Evolutionary conservation across 805 yeast species (phyloP).

Genomic region (Starmerella floris): DNA sequence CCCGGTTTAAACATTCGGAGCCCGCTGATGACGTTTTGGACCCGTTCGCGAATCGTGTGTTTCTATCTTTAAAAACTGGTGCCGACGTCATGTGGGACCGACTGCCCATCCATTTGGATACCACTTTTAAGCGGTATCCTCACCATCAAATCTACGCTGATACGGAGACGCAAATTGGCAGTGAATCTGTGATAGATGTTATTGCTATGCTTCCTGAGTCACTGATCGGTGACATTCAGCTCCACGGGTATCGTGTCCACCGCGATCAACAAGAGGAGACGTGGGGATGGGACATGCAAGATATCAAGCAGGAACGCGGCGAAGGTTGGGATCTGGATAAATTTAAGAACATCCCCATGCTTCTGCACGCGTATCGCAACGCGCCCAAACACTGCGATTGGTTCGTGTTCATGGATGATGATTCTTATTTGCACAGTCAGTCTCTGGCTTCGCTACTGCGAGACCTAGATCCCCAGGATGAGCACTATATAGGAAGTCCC

Average conservation of each 20-base stretch:
- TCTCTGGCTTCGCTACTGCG: slow-evolving; percentile 22
- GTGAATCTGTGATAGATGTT: slow-evolving; percentile 27
- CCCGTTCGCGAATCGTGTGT: slow-evolving; percentile 17
- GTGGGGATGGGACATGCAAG: slow-evolving; percentile 15
- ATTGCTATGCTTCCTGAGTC: slow-evolving; percentile 22
- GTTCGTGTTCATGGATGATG: slow-evolving; percentile 31
- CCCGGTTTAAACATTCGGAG: neutral
- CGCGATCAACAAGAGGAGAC: slow-evolving; percentile 16
- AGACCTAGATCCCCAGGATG: slow-evolving; percentile 23
- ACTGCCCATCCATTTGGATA: slow-evolving; percentile 29
- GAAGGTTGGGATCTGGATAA: slow-evolving; percentile 28
- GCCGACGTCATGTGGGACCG: slow-evolving; percentile 29
- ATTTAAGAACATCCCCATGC: slow-evolving; percentile 30
- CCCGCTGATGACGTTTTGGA: slow-evolving; percentile 7
- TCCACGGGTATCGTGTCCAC: slow-evolving; percentile 15
- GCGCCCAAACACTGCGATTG: slow-evolving; percentile 26
- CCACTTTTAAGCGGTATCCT: slow-evolving; percentile 28
- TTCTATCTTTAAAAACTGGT: slow-evolving; percentile 31
- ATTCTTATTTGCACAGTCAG: slow-evolving; percentile 25
- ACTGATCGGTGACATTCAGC: slow-evolving; percentile 20
- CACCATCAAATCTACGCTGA: slow-evolving; percentile 30
- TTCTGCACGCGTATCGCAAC: slow-evolving; percentile 26
- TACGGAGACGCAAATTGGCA: slow-evolving; percentile 25
- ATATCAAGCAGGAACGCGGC: slow-evolving; percentile 12
- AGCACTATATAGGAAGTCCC: slow-evolving; percentile 24